Conservation (phyloP, 148 eudicot species). For the Persicaria tinctoria region DNA sequence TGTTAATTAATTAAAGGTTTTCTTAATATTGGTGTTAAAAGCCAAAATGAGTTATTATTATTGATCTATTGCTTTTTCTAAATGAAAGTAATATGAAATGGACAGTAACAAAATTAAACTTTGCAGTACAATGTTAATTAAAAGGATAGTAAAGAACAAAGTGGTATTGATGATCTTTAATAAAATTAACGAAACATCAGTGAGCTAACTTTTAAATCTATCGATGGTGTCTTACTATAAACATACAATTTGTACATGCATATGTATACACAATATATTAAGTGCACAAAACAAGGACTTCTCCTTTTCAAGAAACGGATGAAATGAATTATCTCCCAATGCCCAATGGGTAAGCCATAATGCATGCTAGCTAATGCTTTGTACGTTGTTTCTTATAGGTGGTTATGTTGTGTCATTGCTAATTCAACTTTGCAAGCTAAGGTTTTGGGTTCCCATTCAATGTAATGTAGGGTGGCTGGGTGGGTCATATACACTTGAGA, state of each 20-base stretch:
- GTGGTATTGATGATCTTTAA: not conserved
- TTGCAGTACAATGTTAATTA: too few relatives aligned
- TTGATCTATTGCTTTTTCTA: too few relatives aligned
- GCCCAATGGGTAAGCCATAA: not conserved
- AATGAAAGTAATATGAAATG: too few relatives aligned
- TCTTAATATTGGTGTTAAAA: too few relatives aligned
- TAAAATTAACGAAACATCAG: not conserved
- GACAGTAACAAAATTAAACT: too few relatives aligned
- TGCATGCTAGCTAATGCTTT: conserved; percentile 4
- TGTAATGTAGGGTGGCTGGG: not conserved
- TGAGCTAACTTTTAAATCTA: not conserved
- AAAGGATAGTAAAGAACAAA: too few relatives aligned
- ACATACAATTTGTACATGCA: not conserved
- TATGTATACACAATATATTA: not conserved
- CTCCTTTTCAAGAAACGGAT: conserved; percentile 6
- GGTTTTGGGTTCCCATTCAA: not conserved
- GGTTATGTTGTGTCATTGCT: not conserved
- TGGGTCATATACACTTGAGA: too few relatives aligned
- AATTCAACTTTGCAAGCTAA: not conserved
- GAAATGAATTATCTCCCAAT: not conserved
- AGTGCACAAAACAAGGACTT: not conserved
- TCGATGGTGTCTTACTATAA: conserved; percentile 1
- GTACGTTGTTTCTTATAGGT: not conserved
- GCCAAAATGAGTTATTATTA: too few relatives aligned
- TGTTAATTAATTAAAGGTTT: too few relatives aligned